A percentile compares a stretch with the other conserved stretches of the same genome.
phyloP scores from a whole-genome alignment of 2,329 filamentous ascomycete species.

The Trichoderma guizhouense region DNA sequence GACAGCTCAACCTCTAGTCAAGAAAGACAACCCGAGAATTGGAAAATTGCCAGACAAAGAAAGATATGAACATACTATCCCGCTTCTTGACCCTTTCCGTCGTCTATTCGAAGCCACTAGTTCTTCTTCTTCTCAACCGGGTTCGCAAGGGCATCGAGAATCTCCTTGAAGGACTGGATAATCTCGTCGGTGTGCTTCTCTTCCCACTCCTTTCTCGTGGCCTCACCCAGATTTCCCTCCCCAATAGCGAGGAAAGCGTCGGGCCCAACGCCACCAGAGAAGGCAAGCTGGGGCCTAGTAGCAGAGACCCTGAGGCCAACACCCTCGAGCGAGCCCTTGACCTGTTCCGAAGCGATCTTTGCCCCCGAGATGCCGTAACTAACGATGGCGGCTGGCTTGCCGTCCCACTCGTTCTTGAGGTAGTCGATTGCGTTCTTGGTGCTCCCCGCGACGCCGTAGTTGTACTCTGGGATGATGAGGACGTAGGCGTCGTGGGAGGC shows the following conservation, averaged over 20 bases:
- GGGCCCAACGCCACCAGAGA: neutral
- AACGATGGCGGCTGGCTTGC: constrained; percentile 51
- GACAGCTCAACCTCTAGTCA: neutral
- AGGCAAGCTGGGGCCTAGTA: constrained; percentile 11
- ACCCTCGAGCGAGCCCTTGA: neutral
- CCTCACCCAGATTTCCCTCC: constrained; percentile 10
- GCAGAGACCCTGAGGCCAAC: neutral
- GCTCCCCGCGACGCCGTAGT: constrained; percentile 50
- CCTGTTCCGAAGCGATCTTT: constrained; percentile 8
- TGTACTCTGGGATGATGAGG: constrained; percentile 49
- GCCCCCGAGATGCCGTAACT: constrained; percentile 51
- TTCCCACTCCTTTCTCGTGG: constrained; percentile 12
- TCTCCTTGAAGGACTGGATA: constrained; percentile 13
- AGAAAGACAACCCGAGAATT: neutral
- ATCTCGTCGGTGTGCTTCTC: constrained; percentile 2
- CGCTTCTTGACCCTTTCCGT: neutral
- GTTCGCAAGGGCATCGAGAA: constrained; percentile 5
- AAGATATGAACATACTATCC: neutral
- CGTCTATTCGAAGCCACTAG: neutral
- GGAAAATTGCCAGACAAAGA: neutral
- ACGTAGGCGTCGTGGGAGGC: constrained; percentile 42
- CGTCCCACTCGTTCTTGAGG: constrained; percentile 53
- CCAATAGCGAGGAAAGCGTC: constrained; percentile 5
- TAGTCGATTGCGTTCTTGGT: constrained; percentile 61
- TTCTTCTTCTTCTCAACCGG: constrained; percentile 16